phyloP scores from a whole-genome alignment of 352 stramenopile species.

The Phytophthora litchii region DNA sequence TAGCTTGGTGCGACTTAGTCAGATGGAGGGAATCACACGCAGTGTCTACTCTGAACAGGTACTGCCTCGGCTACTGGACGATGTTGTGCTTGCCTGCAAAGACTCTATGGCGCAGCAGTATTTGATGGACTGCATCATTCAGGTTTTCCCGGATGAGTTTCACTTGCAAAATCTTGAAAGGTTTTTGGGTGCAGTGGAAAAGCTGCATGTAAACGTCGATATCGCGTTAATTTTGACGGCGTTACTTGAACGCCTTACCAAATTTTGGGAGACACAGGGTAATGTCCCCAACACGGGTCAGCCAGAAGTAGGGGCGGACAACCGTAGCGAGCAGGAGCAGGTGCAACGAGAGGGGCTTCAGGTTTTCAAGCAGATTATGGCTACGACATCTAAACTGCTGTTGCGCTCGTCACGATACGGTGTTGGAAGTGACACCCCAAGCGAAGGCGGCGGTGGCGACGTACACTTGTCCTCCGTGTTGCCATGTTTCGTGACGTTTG shows the following conservation, averaged over 20 bases:
- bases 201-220: constrained; percentile 93
- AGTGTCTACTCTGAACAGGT: constrained; percentile 91
- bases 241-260: constrained; percentile 94
- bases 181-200: constrained; percentile 86
- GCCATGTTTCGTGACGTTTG: constrained; percentile 59
- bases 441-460: constrained; percentile 11
- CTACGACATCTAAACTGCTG: constrained; percentile 28
- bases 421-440: constrained; percentile 6
- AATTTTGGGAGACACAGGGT: constrained; percentile 73
- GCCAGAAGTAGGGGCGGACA: constrained; percentile 15
- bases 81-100: constrained; percentile 94
- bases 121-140: constrained; percentile 98
- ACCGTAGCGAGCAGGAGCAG: constrained; percentile 20
- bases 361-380: constrained; percentile 31
- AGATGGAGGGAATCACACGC: constrained; percentile 94
- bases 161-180: constrained; percentile 95
- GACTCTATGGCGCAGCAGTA: constrained; percentile 98
- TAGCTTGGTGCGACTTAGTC: constrained; percentile 96
- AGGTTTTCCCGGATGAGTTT: constrained; percentile 98
- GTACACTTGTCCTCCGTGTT: constrained; percentile 35
- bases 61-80: constrained; percentile 88
- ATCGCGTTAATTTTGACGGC: constrained; percentile 90
- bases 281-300: constrained; percentile 12
- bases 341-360: constrained; percentile 20
- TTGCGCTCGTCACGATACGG: constrained; percentile 26